Percentiles rank a stretch among this genome's conserved stretches.
Evolutionary conservation across 1,139 yeast genomes (phyloP).

Genomic region (Suhomyces anneliseae): DNA sequence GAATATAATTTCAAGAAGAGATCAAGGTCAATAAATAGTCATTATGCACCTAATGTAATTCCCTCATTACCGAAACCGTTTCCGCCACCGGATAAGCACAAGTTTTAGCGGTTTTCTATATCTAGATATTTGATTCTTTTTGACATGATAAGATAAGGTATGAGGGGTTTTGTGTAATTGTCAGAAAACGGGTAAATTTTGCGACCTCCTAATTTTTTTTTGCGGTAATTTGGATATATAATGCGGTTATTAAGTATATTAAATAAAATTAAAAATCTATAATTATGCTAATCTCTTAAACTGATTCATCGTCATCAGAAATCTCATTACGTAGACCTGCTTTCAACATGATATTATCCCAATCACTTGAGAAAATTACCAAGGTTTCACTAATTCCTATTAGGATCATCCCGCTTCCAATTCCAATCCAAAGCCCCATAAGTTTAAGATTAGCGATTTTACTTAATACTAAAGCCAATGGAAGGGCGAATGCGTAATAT

Average conservation of each 20-base stretch:
- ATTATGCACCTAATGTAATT: too few species aligned
- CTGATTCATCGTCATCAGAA: conserved; percentile 16
- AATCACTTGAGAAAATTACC: conserved; percentile 39
- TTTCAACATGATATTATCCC: conserved; percentile 40
- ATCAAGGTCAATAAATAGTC: too few species aligned
- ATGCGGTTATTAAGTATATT: too few species aligned
- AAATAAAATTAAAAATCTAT: too few species aligned
- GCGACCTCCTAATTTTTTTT: background rate
- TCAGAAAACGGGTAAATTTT: background rate
- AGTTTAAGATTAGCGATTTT: conserved; percentile 54
- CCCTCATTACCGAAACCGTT: too few species aligned
- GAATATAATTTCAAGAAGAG: too few species aligned
- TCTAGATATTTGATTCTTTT: background rate
- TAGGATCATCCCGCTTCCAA: conserved; percentile 69
- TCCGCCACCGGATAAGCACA: too few species aligned
- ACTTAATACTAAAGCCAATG: conserved; percentile 66
- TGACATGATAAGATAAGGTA: too few species aligned
- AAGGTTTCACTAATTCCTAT: conserved; percentile 63
- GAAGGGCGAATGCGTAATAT: conserved; percentile 71
- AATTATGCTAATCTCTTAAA: background rate
- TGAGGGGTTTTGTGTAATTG: background rate
- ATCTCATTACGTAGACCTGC: conserved; percentile 29
- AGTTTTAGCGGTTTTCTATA: background rate
- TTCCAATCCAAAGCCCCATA: conserved; percentile 86
- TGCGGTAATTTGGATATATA: too few species aligned